phyloP scores from a whole-genome alignment of 2,329 filamentous ascomycete species.

The Colletotrichum sp. region DNA sequence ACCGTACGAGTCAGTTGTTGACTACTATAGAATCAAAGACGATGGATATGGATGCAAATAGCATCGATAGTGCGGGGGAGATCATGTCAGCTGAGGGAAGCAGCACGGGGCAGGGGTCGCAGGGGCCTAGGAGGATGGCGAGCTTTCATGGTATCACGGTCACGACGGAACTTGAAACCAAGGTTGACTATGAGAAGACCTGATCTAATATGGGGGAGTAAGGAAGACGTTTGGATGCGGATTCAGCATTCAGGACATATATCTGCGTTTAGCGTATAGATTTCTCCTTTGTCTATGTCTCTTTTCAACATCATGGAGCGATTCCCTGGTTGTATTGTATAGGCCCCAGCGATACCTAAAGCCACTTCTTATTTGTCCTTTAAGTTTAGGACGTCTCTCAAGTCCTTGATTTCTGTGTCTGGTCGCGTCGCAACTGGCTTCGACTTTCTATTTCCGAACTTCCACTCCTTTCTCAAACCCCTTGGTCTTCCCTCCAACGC shows the following conservation, averaged over 20 bases:
- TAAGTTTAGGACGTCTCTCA: constrained; percentile 21
- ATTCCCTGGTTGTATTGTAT: neutral
- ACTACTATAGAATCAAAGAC: neutral
- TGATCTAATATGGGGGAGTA: neutral
- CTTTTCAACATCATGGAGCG: neutral
- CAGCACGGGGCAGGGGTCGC: neutral
- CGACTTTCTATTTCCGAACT: constrained; percentile 18
- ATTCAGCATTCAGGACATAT: neutral
- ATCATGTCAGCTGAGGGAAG: neutral
- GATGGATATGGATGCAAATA: neutral
- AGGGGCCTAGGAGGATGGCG: neutral
- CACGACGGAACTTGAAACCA: constrained; percentile 5
- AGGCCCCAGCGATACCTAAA: neutral
- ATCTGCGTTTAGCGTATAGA: neutral
- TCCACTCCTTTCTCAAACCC: constrained; percentile 25
- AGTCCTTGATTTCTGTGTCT: constrained; percentile 24
- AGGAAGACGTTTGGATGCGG: neutral
- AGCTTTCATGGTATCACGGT: constrained; percentile 5
- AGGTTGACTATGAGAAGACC: neutral
- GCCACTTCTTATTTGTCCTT: neutral
- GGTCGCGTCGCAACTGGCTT: constrained; percentile 21
- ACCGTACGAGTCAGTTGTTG: neutral
- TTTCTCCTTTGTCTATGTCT: neutral
- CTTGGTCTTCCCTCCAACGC: constrained; percentile 21
- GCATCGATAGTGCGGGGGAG: neutral